Conservation (phyloP, 768 basidiomycete species). For the Imleria badia region DNA sequence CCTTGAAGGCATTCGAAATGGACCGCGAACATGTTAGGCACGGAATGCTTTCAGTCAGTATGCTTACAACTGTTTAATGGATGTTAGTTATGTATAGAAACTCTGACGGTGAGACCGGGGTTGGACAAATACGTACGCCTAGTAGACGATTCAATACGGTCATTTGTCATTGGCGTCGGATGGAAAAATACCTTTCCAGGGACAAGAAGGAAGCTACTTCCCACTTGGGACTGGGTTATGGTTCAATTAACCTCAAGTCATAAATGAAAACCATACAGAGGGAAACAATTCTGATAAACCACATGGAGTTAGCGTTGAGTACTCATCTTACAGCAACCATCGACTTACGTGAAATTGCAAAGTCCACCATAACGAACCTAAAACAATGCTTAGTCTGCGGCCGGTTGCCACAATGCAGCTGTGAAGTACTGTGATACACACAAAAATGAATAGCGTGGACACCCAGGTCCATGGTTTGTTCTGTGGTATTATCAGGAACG, state of each 20-base stretch:
- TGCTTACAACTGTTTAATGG: neutral
- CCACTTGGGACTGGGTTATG: neutral
- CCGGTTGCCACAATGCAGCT: too few species aligned
- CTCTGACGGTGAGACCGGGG: too few species aligned
- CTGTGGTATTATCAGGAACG: neutral
- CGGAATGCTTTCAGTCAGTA: neutral
- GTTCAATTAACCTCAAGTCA: neutral
- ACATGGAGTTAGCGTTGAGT: neutral
- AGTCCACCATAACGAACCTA: conserved; percentile 11
- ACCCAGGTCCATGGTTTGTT: conserved; percentile 2
- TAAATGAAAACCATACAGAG: conserved; percentile 1
- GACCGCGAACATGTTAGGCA: neutral
- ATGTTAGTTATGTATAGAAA: neutral
- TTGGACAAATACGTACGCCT: neutral
- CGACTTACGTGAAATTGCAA: neutral
- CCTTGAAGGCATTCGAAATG: neutral
- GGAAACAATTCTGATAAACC: neutral
- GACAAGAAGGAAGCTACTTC: conserved; percentile 10
- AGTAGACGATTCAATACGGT: neutral
- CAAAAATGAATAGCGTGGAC: conserved; percentile 5
- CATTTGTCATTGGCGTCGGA: neutral
- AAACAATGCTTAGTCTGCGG: neutral
- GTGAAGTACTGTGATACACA: too few species aligned
- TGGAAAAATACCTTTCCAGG: neutral
- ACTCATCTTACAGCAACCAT: too few species aligned